Evolutionary conservation across 371 early-diverging fungal species (phyloP), one percentile per base, ranked within the genome.

Genomic region (Coemansia sp.): DNA sequence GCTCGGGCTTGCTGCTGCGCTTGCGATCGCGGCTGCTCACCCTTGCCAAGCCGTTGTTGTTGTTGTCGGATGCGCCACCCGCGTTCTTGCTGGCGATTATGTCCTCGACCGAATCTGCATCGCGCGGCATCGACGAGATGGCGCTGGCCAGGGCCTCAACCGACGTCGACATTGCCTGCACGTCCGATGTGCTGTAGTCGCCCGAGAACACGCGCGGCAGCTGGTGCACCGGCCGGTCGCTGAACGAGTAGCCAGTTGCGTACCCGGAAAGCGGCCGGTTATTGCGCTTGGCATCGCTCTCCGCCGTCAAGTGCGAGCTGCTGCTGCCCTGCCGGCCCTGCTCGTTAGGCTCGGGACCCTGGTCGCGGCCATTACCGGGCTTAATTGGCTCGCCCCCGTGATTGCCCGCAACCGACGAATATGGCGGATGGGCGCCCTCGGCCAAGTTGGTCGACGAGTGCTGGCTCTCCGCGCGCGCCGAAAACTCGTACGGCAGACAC

Each of bases 171-270:
- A 74, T 74, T 2, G 69, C 65, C 9, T 74, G 69, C 54, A 69
- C 58, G 5, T 64, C 55, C 8, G 58, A 44, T 1, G 63, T 24
- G 31, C 64, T 64, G 62, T 65, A 74, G 34, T 74, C 74, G n/a
- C 69, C 74, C 2, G 74, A 74, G 24, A 69, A 69, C 56, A 74
- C 74, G 5, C 74, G 64, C 5, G 74, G 74, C 31, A 74, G 69
- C n/a, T 69, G 69, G 39, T 65, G 64, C 36, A 74, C 62, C 0
- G 74, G 69, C 39, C 49, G 56, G 46, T 64, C 60, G 10, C 38
- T 69, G 49, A 74, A 61, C 37, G 65, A 16, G 44, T 44, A 74
- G 7, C 66, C 65, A 1, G 74, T 69, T 14, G 61, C 60, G 29
- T 60, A 63, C 1, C 74, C 74, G 0, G 74, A 74, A 1, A 74